These are phyloP conservation scores for Penicillium chermesinum DNA, from an alignment of 495 filamentous ascomycete species.

Conservation along the genomic window DNA sequence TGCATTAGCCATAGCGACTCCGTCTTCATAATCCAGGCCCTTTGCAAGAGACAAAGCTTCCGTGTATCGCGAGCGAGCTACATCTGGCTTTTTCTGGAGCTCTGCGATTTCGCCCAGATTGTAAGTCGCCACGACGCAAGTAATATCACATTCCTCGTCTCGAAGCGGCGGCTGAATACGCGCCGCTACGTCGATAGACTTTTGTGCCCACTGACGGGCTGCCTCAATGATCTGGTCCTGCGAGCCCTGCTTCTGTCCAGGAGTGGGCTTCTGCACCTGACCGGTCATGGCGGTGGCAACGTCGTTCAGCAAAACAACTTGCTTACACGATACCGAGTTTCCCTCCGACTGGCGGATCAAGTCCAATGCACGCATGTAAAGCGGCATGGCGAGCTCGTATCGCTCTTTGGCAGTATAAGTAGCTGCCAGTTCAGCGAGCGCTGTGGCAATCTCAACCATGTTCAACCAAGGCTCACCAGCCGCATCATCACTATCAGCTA, in stretches of 20 bases:
- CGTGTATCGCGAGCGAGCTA: slow-evolving; percentile 51
- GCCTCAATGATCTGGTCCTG: slow-evolving; percentile 52
- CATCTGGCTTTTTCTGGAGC: slow-evolving; percentile 56
- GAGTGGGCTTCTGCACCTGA: slow-evolving; percentile 28
- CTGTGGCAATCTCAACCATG: slow-evolving; percentile 63
- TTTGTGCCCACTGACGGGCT: slow-evolving; percentile 68
- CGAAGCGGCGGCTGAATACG: slow-evolving; percentile 54
- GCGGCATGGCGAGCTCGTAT: slow-evolving; percentile 75
- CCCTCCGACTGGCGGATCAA: slow-evolving; percentile 42
- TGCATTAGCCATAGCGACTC: slow-evolving; percentile 51
- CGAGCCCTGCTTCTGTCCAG: slow-evolving; percentile 37
- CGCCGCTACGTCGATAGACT: slow-evolving; percentile 58
- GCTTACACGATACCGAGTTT: slow-evolving; percentile 55
- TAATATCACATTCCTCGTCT: slow-evolving; percentile 78
- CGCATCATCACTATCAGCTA: slow-evolving; percentile 7
- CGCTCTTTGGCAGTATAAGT: slow-evolving; percentile 64
- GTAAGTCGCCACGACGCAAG: slow-evolving; percentile 75
- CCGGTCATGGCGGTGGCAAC: slow-evolving; percentile 33
- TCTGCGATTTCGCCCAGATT: slow-evolving; percentile 81
- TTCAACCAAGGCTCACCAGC: slow-evolving; percentile 70
- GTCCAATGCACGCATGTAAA: slow-evolving; percentile 78
- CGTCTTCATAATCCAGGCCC: slow-evolving; percentile 59
- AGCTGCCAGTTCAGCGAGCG: slow-evolving; percentile 63
- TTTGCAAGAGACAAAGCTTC: slow-evolving; percentile 61
- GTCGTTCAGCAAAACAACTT: slow-evolving; percentile 55